Base-by-base conservation (phyloP, 2,329 filamentous ascomycete species). In the Talaromyces sp. region DNA sequence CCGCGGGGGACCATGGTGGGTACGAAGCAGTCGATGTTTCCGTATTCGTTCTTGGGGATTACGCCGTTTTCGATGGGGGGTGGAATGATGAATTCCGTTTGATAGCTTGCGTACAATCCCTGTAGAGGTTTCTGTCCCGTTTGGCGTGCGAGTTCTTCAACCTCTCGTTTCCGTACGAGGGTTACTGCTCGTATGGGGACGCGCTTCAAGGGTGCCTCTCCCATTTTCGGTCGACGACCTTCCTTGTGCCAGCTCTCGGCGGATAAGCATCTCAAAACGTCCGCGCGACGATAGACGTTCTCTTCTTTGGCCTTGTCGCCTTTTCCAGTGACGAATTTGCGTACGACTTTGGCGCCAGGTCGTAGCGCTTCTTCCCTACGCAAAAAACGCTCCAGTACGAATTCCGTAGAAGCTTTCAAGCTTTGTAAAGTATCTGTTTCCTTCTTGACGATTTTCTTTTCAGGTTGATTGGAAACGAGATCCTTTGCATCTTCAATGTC, bases 221-320 rank as follows among this genome's bases (percentile, higher is more conserved):
- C 92, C 0, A 83, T 73, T 29, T 86, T 84, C 2, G 95, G 88
- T 29, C 88, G 89, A 11, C 94, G 87, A 0, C 95, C 95, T 81
- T 97, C 94, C 75, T 97, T 97, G 75, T 98, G 95, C 95, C 95
- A 99, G 1, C 92, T 97, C 75, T 99, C 95, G 1, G 91, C 90
- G 31, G 92, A 96, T 77, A 97, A 93, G 75, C 96, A 96, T 45
- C 86, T 84, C 2, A 93, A 87, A 0, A 98, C 88, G 69, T 98
- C 93, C 62, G 86, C 85, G 38, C 94, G 88, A 0, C 84, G 84
- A 74, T 88, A 98, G 0, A 98, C 92, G 0, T 91, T 88, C 74
- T 97, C 92, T 66, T 91, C 86, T 53, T 89, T 90, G 2, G 85
- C 79, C 56, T 89, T 90, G 53, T 88, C 87, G 15, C 89, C 90